phyloP scores from a whole-genome alignment of 2,329 filamentous ascomycete species.

The Calonectria henricotiae region DNA sequence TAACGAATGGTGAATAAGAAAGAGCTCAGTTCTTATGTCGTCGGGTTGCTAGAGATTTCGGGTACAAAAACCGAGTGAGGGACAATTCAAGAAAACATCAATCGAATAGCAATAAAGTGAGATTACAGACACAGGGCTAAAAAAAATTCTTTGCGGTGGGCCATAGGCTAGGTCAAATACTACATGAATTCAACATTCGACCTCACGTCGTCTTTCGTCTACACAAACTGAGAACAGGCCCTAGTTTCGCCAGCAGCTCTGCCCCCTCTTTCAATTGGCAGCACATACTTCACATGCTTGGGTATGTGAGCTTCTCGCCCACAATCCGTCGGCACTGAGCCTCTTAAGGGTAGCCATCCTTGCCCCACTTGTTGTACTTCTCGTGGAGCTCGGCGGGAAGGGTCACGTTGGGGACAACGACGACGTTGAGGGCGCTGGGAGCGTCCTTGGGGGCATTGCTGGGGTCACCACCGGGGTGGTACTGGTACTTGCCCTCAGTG shows the following conservation, averaged over 20 bases:
- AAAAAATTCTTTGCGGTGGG: constrained; percentile 44
- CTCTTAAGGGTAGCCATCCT: constrained; percentile 85
- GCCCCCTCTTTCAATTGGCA: constrained; percentile 36
- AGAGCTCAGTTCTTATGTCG: not conserved
- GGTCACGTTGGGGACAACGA: constrained; percentile 94
- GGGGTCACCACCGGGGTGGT: constrained; percentile 89
- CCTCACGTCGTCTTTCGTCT: constrained; percentile 48
- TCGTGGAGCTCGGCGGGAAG: constrained; percentile 95
- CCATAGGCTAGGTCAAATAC: constrained; percentile 49
- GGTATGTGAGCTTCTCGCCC: constrained; percentile 35
- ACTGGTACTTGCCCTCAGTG: constrained; percentile 78
- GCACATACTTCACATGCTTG: constrained; percentile 37
- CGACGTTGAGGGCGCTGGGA: constrained; percentile 94
- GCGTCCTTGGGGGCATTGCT: constrained; percentile 86
- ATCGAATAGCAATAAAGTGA: constrained; percentile 37
- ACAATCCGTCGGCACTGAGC: constrained; percentile 29
- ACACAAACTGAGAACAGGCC: constrained; percentile 41
- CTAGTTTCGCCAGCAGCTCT: constrained; percentile 38
- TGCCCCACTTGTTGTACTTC: constrained; percentile 99
- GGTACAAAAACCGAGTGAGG: constrained; percentile 1
- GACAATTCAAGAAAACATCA: constrained; percentile 12
- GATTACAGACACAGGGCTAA: constrained; percentile 48
- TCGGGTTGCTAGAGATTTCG: constrained; percentile 28
- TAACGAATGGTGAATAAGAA: not conserved
- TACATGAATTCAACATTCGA: constrained; percentile 46